These are phyloP conservation scores for Botryobasidium botryosum DNA, from an alignment of 768 basidiomycete species.

Conservation along the genomic window DNA sequence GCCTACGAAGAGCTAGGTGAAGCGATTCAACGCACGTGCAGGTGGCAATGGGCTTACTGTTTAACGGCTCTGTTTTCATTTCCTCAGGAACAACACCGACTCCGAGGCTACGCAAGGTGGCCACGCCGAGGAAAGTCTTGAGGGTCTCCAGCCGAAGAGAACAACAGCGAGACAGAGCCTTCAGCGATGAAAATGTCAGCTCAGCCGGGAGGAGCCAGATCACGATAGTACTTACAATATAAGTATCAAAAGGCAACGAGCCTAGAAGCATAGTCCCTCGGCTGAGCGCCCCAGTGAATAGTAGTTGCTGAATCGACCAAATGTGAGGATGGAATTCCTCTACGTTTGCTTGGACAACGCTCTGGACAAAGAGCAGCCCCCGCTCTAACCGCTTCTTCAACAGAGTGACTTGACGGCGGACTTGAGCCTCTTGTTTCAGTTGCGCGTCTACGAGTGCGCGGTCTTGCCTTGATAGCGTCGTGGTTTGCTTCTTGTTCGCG, in stretches of 20 bases:
- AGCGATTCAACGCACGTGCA: too few species aligned
- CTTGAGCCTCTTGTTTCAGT: conserved; percentile 55
- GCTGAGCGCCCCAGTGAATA: conserved; percentile 50
- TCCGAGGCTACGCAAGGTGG: conserved; percentile 59
- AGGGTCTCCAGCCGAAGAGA: conserved; percentile 58
- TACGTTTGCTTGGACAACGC: conserved; percentile 34
- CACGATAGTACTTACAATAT: conserved; percentile 39
- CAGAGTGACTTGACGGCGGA: conserved; percentile 40
- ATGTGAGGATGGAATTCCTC: conserved; percentile 42
- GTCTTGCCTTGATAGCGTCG: conserved; percentile 62
- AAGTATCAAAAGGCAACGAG: conserved; percentile 48
- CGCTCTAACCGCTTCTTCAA: conserved; percentile 42
- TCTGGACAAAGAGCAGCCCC: conserved; percentile 51
- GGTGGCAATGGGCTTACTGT: conserved; percentile 25
- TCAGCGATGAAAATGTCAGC: conserved; percentile 1
- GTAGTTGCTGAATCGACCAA: conserved; percentile 35
- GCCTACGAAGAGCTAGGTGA: conserved; percentile 25
- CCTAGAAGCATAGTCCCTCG: conserved; percentile 48
- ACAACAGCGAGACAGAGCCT: conserved; percentile 55
- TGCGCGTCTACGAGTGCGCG: conserved; percentile 71
- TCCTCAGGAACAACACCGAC: conserved; percentile 53
- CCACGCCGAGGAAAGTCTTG: conserved; percentile 61
- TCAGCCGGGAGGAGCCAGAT: background rate
- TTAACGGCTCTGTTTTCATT: conserved; percentile 51
- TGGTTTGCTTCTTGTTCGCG: conserved; percentile 52